phyloP scores from a whole-genome alignment of 192 early-diverging fungal species.

The Chytriomyces confervae region DNA sequence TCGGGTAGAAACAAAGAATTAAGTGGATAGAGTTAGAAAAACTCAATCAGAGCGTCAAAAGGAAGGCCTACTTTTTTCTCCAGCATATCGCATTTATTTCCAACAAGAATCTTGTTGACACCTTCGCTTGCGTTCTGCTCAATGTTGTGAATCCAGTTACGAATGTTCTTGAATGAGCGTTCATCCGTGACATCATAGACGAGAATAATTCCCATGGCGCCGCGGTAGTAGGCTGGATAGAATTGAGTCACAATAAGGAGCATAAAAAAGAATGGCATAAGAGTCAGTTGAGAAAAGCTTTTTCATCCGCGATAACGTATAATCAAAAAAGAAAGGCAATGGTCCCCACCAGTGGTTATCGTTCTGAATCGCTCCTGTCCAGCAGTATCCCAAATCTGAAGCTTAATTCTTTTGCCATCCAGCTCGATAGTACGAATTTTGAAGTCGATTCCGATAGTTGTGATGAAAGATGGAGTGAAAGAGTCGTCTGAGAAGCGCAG shows the following conservation, averaged over 20 bases:
- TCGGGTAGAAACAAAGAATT: neutral
- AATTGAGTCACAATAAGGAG: neutral
- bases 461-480: slow-evolving; percentile 99
- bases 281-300: neutral
- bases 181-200: slow-evolving; percentile 99
- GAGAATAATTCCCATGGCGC: slow-evolving; percentile 98
- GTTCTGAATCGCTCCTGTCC: slow-evolving; percentile 99
- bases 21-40: neutral
- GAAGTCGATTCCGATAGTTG: slow-evolving; percentile 99
- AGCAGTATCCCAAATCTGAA: slow-evolving; percentile 99
- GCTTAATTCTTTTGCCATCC: slow-evolving; percentile 98
- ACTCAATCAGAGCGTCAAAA: neutral
- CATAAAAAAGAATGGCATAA: neutral
- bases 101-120: slow-evolving; percentile 98
- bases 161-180: slow-evolving; percentile 96
- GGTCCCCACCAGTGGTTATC: slow-evolving; percentile 85
- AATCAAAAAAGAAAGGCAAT: neutral
- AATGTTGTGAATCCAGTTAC: slow-evolving; percentile 99
- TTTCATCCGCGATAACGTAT: neutral
- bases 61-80: slow-evolving; percentile 77
- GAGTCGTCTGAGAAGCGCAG: slow-evolving; percentile 98
- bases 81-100: slow-evolving; percentile 99
- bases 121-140: slow-evolving; percentile 99
- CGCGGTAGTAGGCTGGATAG: slow-evolving; percentile 90
- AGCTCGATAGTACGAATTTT: slow-evolving; percentile 99